phyloP scores from a whole-genome alignment of 2,329 filamentous ascomycete species.

The Fusarium chaquense region DNA sequence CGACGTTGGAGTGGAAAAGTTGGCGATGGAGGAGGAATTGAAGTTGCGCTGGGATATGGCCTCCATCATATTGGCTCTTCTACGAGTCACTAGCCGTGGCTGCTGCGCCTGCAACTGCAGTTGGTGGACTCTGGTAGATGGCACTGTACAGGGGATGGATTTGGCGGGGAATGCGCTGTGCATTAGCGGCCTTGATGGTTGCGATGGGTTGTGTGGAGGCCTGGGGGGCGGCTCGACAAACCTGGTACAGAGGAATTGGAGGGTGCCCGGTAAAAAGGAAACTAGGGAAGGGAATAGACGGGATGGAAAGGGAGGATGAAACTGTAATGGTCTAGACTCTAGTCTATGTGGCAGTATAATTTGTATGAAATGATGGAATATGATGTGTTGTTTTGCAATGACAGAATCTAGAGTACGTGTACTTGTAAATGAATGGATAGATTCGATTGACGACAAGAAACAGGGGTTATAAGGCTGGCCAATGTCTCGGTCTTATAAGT shows the following conservation, averaged over 20 bases:
- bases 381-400: conserved; percentile 1
- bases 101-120: conserved; percentile 13
- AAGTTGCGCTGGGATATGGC: conserved; percentile 43
- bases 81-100: conserved; percentile 18
- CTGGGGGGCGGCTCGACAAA: conserved; percentile 20
- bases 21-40: conserved; percentile 45
- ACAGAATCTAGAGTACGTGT: background rate
- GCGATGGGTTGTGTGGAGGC: conserved; percentile 30
- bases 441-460: background rate
- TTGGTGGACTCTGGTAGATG: conserved; percentile 3
- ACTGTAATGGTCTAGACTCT: conserved; percentile 35
- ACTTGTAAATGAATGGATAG: background rate
- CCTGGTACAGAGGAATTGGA: conserved; percentile 8
- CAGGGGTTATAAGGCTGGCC: conserved; percentile 16
- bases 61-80: conserved; percentile 41
- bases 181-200: conserved; percentile 39
- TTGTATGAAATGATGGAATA: background rate
- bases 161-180: conserved; percentile 41
- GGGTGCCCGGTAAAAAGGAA: background rate
- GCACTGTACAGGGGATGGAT: conserved; percentile 39
- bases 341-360: conserved; percentile 25
- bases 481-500: conserved; percentile 26
- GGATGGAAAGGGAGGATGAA: conserved; percentile 16
- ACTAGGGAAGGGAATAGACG: background rate
- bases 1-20: conserved; percentile 35